A percentile compares a stretch with the other conserved stretches of the same genome.
phyloP scores from a whole-genome alignment of 768 basidiomycete species.

The Psilocybe sp. region DNA sequence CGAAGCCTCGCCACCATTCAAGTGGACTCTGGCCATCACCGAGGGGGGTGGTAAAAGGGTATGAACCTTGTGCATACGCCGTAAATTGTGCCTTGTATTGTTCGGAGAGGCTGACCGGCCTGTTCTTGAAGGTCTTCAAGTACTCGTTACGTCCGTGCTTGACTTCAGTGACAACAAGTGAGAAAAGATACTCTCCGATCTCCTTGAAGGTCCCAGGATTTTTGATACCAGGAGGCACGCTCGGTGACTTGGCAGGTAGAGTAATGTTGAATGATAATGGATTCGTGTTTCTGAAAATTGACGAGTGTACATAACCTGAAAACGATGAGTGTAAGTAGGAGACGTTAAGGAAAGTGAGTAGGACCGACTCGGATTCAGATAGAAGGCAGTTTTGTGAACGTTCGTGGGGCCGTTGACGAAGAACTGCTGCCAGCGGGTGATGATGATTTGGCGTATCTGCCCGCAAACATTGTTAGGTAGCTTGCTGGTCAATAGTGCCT shows the following conservation, averaged over 20 bases:
- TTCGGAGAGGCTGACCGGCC: slow-evolving; percentile 12
- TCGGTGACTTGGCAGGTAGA: slow-evolving; percentile 14
- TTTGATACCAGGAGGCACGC: slow-evolving; percentile 18
- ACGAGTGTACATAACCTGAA: slow-evolving; percentile 16
- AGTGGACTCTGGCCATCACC: slow-evolving; percentile 14
- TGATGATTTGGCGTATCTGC: slow-evolving; percentile 25
- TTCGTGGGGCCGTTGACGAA: slow-evolving; percentile 27
- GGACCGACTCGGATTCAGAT: slow-evolving; percentile 28
- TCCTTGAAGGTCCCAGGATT: slow-evolving; percentile 23
- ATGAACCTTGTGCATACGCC: slow-evolving; percentile 22
- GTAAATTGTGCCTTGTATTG: slow-evolving; percentile 22
- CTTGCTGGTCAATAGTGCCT: slow-evolving; percentile 10
- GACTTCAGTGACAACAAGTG: slow-evolving; percentile 15
- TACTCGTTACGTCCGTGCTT: slow-evolving; percentile 16
- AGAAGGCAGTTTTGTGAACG: slow-evolving; percentile 27
- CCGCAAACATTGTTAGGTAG: slow-evolving; percentile 17
- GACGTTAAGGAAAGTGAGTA: no score
- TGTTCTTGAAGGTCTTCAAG: slow-evolving; percentile 14
- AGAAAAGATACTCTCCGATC: slow-evolving; percentile 18
- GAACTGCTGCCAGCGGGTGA: slow-evolving; percentile 23
- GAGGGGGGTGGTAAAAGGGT: slow-evolving; percentile 21
- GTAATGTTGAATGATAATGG: slow-evolving; percentile 20
- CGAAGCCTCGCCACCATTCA: slow-evolving; percentile 21
- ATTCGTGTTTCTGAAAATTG: slow-evolving; percentile 26
- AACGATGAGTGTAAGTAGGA: not conserved